Conservation (phyloP, 192 early-diverging fungal species). For the Gryganskiella cystojenkinii region DNA sequence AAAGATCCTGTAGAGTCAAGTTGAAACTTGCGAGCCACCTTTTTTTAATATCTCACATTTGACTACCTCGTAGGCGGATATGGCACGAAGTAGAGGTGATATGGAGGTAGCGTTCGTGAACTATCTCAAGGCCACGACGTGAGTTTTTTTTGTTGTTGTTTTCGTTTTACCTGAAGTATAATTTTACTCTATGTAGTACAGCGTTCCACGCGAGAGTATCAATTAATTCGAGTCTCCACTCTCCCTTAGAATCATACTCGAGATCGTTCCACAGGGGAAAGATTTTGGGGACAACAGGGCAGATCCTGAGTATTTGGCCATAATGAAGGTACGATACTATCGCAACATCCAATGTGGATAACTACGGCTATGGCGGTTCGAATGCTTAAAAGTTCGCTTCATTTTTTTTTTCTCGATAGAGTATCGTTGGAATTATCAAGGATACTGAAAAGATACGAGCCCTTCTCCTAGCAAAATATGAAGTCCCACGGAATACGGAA, state of each 20-base stretch:
- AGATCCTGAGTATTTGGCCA: conserved; percentile 56
- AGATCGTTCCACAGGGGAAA: conserved; percentile 54
- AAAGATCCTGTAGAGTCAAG: neutral
- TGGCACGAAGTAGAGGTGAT: conserved; percentile 29
- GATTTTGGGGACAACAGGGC: conserved; percentile 54
- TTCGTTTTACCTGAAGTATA: too few species aligned
- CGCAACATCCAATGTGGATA: too few species aligned
- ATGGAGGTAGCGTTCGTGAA: conserved; percentile 43
- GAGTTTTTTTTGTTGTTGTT: too few species aligned
- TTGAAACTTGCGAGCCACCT: neutral
- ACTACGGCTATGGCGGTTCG: too few species aligned
- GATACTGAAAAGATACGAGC: conserved; percentile 46
- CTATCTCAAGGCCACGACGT: conserved; percentile 47
- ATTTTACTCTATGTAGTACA: too few species aligned
- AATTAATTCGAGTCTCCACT: too few species aligned
- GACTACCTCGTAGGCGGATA: conserved; percentile 14
- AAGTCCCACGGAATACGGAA: conserved; percentile 55
- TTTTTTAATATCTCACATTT: neutral
- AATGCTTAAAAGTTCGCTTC: too few species aligned
- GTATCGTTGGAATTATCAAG: conserved; percentile 17
- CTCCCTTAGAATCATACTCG: conserved; percentile 61
- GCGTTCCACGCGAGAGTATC: too few species aligned
- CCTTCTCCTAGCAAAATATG: conserved; percentile 45
- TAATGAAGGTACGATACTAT: conserved; percentile 54
- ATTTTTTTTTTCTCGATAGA: too few species aligned